Evolutionary conservation across 805 yeast species (phyloP).

Genomic region (Starmerella asiatica): DNA sequence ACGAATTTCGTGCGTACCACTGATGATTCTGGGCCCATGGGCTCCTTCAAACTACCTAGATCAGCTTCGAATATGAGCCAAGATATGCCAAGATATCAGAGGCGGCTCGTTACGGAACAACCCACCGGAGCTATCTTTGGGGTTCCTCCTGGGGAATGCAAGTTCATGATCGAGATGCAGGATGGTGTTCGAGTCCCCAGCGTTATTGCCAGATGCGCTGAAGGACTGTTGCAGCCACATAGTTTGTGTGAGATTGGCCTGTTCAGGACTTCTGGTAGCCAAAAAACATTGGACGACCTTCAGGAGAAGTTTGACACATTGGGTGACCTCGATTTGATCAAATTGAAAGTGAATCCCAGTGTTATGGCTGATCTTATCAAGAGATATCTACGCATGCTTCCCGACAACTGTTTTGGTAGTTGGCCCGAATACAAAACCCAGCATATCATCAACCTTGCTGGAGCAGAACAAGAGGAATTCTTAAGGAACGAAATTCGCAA

Average conservation of each 20-base stretch:
- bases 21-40: no score
- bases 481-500: conserved; percentile 14
- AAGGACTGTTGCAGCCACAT: conserved; percentile 46
- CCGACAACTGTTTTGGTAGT: conserved; percentile 38
- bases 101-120: no score
- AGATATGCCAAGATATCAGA: no score
- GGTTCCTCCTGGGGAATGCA: conserved; percentile 5
- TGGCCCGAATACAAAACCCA: conserved; percentile 7
- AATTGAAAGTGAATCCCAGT: conserved; percentile 45
- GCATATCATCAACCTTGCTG: conserved; percentile 20
- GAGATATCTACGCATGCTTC: conserved; percentile 65
- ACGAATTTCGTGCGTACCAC: no score
- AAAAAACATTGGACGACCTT: conserved; percentile 48
- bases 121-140: conserved; percentile 4
- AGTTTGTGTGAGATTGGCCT: conserved; percentile 84
- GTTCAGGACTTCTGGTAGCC: conserved; percentile 60
- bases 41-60: no score
- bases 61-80: no score
- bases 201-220: conserved; percentile 61
- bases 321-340: conserved; percentile 18
- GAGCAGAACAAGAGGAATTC: conserved; percentile 23
- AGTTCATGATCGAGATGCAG: conserved; percentile 48
- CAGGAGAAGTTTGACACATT: conserved; percentile 48
- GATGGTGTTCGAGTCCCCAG: conserved; percentile 50
- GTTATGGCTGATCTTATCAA: conserved; percentile 79